Evolutionary conservation across 345 rosid species (phyloP), one percentile per base, ranked within the genome.

Genomic region (Syzygium aromaticum): DNA sequence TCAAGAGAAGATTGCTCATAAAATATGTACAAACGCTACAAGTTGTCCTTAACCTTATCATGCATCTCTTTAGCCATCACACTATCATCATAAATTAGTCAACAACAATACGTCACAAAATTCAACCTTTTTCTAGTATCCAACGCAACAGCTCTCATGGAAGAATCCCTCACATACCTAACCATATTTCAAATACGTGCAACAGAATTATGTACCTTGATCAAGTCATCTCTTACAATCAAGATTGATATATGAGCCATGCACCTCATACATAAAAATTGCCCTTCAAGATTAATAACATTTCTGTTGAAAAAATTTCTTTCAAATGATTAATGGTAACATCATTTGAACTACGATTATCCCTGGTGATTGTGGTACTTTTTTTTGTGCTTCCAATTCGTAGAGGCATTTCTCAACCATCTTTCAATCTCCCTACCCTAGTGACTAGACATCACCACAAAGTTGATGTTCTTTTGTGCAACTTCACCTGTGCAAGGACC

Each of bases 201-300:
- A 61, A n/a, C 0, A 1, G 0, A 61, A 61, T 61, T 17, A n/a
- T n/a, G 15, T 61, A 6, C 1, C 33, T 61, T 0, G 0, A n/a
- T n/a, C 38, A 61, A 61, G 19, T 33, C 21, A 28, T 63, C 22
- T 28, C 21, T 63, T 14, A 15, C 8, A 0, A 28, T 28, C 21
- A 63, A 63, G 15, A 28, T 28, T 28, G 28, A 14, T 14, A 63
- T 28, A 14, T 28, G 21, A 63, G 21, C 5, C 11, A 0, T 63
- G 77, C 40, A n/a, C 17, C 21, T 63, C 38, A 14, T 63, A n/a
- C 2, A 3, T 6, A n/a, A n/a, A n/a, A 63, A 63, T 63, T 1
- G 14, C 5, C 33, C n/a, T 63, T n/a, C 16, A 63, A 63, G 38
- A 63, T 63, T 5, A 28, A 15, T 28, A 63, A 63, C 33, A 19